These are phyloP conservation scores for Abrus precatorius DNA, from an alignment of 306 rosid species.

Conservation along the genomic window DNA sequence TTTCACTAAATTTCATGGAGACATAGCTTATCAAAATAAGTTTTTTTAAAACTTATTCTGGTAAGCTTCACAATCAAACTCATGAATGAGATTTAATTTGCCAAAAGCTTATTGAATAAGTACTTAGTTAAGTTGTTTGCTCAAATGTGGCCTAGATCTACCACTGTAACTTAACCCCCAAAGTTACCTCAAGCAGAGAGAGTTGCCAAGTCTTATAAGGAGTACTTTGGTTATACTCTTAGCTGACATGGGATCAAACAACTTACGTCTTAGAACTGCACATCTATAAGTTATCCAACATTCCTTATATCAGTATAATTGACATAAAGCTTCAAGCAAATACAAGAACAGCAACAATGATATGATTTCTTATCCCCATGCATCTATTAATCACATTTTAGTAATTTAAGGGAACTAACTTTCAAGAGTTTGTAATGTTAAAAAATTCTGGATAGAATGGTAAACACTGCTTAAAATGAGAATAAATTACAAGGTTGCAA, in stretches of 20 bases:
- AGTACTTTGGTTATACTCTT: neutral
- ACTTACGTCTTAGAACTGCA: no score
- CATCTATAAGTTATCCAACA: no score
- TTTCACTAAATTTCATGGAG: neutral
- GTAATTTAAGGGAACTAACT: slow-evolving; percentile 31
- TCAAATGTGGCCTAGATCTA: neutral
- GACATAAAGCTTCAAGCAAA: slow-evolving; percentile 27
- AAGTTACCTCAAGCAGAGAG: slow-evolving; percentile 3
- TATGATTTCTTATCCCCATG: slow-evolving; percentile 8
- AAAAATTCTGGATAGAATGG: slow-evolving; percentile 31
- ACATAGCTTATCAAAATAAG: neutral
- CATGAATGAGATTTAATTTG: no score
- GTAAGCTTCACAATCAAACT: no score
- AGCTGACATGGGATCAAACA: neutral
- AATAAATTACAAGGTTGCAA: slow-evolving; percentile 30
- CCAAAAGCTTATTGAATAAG: no score
- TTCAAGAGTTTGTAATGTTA: slow-evolving; percentile 22
- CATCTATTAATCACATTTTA: slow-evolving; percentile 17
- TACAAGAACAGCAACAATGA: slow-evolving; percentile 33
- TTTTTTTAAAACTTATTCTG: no score
- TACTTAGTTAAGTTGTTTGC: neutral
- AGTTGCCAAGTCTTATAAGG: neutral
- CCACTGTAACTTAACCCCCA: neutral
- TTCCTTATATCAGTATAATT: slow-evolving; percentile 3
- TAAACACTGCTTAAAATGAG: slow-evolving; percentile 23